Base-by-base conservation (phyloP, 805 yeast genomes). In the Wickerhamomyces silvicola region DNA sequence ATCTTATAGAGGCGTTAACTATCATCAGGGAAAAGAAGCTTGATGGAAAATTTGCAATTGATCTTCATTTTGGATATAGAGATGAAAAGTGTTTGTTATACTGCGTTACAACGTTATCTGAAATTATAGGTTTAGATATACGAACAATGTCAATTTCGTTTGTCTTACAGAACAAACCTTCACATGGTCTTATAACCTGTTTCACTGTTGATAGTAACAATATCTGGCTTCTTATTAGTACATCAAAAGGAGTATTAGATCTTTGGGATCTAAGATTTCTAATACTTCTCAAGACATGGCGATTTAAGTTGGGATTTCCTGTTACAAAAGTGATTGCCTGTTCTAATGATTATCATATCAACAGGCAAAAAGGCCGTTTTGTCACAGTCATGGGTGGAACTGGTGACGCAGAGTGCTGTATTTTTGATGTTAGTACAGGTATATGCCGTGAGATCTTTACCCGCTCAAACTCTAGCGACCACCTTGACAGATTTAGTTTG, bases 261-360 rank as follows among this genome's bases (percentile, higher is more conserved):
- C 56, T 90, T 11, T 87, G 95, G 94, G 96, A 87, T 53, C 42
- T 83, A 22, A 62, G 94, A 33, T 84, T 86, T 52, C 66, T 66
- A 22, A 37, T 81, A 0, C 59, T 70, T 25, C 59, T 85, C 22
- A 77, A 71, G 38, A 62, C 79, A 1, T 81, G 86, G 76, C 68
- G 70, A 8, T 66, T 85, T 27, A 70, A 66, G 24, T 60, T 63
- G 10, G 64, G 65, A 4, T 56, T 50, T 15, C 72, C 80, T 1
- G 75, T 86, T 7, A 59, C 61, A 8, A 55, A 66, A 18, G 48
- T 86, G 8, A 50, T 48, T 7, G 40, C 61, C 3, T 61, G 74
- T 21, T 75, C 81, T 0, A 42, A 54, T 5, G 55, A 54, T 8
- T 62, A 53, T 32, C 55, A 54, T 10, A 27, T 59, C 7, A 50